Evolutionary conservation across 106 monocot genomes (phyloP), one percentile per base, ranked within the genome.

Genomic region (Phalaenopsis equestris): DNA sequence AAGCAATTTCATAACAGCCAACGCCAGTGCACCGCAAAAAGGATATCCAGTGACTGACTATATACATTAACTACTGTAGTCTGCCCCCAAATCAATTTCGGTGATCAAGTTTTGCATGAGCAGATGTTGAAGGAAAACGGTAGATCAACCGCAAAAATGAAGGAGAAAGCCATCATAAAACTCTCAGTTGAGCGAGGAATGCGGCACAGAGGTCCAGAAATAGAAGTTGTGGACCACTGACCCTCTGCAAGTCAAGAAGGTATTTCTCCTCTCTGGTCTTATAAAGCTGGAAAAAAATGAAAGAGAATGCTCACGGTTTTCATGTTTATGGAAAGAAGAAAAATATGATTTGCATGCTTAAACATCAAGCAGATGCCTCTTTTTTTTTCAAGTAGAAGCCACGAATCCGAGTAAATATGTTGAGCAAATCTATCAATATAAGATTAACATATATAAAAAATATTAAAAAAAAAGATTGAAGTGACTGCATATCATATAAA

Each of bases 241-340:
- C 61, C 81, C 81, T 81, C 81, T 81, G 81, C 52, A 81, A 45
- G 47, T 81, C 81, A 3, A 81, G 81, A 0, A 76, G 64, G 64
- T 81, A 81, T 64, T 81, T 81, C 56, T 81, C 81, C 75, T 81
- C 81, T 45, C 81, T 76, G 10, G 81, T 81, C 75, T 81, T 81
- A 55, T 81, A 81, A 58, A 81, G 75, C 81, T 81, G 75, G 21
- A 81, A 58, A 61, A 14, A 74, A n/a, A n/a, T 14, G 43, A 72
- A 39, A 16, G 52, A n/a, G n/a, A 14, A 11, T 12, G 11, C 11
- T 12, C 52, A 52, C n/a, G 11, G 52, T 52, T 9, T 9, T 52
- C 11, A 52, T 39, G 30, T 8, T 64, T 64, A 5, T 21, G 14
- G 1, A 64, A 64, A 12, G 52, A 52, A 52, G 11, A 52, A 52